phyloP scores from a whole-genome alignment of 2,329 filamentous ascomycete genomes.

The Cladosporium sp. region DNA sequence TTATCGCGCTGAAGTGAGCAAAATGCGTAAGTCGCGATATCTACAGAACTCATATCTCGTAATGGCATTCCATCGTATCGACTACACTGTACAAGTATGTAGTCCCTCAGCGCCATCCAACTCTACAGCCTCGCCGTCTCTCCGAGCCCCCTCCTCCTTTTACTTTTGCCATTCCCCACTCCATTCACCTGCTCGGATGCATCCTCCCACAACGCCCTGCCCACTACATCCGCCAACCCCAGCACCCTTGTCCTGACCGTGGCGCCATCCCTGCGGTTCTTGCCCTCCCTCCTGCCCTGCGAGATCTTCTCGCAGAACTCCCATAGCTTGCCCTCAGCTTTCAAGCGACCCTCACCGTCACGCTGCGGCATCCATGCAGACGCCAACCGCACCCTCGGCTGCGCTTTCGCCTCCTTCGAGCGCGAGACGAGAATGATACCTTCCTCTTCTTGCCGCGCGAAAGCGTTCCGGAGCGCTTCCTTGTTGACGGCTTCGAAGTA shows the following conservation, averaged over 20 bases:
- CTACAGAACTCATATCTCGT: no score
- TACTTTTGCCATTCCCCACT: background rate
- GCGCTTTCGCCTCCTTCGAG: constrained; percentile 55
- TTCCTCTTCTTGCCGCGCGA: constrained; percentile 80
- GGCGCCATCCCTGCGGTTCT: constrained; percentile 88
- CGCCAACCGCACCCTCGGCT: constrained; percentile 60
- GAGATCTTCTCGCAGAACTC: constrained; percentile 87
- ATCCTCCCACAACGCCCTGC: constrained; percentile 47
- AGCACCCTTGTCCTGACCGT: constrained; percentile 81
- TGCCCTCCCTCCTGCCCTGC: constrained; percentile 76
- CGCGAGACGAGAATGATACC: constrained; percentile 75
- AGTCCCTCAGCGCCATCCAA: no score
- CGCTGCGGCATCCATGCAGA: constrained; percentile 51
- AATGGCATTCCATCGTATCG: no score
- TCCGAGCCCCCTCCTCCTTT: background rate
- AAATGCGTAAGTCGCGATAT: no score
- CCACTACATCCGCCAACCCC: constrained; percentile 67
- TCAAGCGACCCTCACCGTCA: constrained; percentile 56
- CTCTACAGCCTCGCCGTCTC: background rate
- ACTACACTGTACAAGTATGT: no score
- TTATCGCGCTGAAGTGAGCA: background rate
- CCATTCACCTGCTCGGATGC: background rate
- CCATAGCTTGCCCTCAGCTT: constrained; percentile 75
- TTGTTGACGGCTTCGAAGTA: constrained; percentile 99
- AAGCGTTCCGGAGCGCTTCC: constrained; percentile 91